Percentiles rank a stretch among this genome's conserved stretches.
These are phyloP conservation scores for Quercus alba DNA, from an alignment of 306 rosid genomes.

Conservation along the genomic window DNA sequence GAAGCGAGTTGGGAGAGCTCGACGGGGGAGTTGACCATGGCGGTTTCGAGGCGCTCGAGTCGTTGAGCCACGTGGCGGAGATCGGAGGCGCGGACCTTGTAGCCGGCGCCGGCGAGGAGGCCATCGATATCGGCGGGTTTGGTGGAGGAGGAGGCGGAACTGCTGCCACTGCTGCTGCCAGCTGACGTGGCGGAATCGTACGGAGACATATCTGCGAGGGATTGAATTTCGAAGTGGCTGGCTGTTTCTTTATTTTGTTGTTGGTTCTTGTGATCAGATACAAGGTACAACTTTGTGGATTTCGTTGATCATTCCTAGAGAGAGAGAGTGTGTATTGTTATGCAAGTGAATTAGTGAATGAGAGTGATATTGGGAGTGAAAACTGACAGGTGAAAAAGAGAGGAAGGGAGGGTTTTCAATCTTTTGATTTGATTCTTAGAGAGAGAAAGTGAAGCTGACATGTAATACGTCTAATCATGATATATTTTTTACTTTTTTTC, in stretches of 20 bases:
- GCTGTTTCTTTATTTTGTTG: too few relatives aligned
- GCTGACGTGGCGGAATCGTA: conserved; percentile 24
- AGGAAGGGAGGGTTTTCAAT: background rate
- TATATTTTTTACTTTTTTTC: conserved; percentile 14
- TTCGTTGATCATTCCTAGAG: conserved; percentile 9
- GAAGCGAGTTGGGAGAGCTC: conserved; percentile 66
- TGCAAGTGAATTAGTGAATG: background rate
- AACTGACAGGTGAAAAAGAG: conserved; percentile 27
- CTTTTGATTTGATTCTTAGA: background rate
- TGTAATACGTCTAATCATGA: conserved; percentile 22
- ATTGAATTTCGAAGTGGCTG: background rate
- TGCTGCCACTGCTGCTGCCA: conserved; percentile 39
- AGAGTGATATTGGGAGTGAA: conserved; percentile 11
- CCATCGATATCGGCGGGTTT: conserved; percentile 55
- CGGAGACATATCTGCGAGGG: conserved; percentile 34
- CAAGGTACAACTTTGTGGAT: background rate
- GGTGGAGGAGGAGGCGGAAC: conserved; percentile 36
- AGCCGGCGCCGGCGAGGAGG: conserved; percentile 67
- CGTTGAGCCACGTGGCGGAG: conserved; percentile 68
- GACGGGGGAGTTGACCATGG: conserved; percentile 51
- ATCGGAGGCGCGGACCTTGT: conserved; percentile 72
- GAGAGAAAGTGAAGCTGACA: conserved; percentile 1
- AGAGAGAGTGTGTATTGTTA: background rate
- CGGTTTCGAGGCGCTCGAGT: conserved; percentile 60
- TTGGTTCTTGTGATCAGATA: background rate